A percentile compares a stretch with the other conserved stretches of the same genome.
Evolutionary conservation across 129 eudicot species (phyloP).

Genomic region (Centrapalus pauciflorus): DNA sequence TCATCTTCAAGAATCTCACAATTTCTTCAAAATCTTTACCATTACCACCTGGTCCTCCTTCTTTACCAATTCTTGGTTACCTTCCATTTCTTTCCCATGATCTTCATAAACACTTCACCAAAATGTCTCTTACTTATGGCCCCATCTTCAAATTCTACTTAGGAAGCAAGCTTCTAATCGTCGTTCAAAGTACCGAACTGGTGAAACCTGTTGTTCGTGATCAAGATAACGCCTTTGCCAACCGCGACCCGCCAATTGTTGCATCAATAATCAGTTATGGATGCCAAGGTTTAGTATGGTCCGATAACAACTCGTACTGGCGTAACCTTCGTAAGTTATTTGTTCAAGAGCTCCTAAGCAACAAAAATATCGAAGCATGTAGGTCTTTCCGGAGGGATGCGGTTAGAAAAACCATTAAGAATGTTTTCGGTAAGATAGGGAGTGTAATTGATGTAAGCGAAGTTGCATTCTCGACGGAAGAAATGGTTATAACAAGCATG

Average conservation of each 20-base stretch:
- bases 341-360: not conserved
- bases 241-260: not conserved
- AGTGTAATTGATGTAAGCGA: not conserved
- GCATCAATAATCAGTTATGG: not conserved
- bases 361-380: not conserved
- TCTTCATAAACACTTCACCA: too few relatives aligned
- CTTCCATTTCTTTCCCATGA: too few relatives aligned
- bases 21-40: too few relatives aligned
- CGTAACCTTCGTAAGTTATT: too few relatives aligned
- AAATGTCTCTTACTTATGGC: too few relatives aligned
- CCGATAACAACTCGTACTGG: not conserved
- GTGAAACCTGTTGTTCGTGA: conserved; percentile 8
- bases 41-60: too few relatives aligned
- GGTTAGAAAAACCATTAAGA: not conserved
- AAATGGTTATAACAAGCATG: not conserved
- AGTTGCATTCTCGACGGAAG: not conserved
- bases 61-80: too few relatives aligned
- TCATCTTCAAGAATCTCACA: too few relatives aligned
- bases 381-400: not conserved
- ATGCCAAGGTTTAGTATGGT: not conserved
- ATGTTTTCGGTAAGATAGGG: not conserved
- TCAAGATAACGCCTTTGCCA: conserved; percentile 4
- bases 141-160: too few relatives aligned
- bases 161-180: too few relatives aligned
- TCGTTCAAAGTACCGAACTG: too few relatives aligned